These are phyloP conservation scores for Rhizoctonia solani DNA, from an alignment of 1,284 basidiomycete genomes.

Conservation along the genomic window DNA sequence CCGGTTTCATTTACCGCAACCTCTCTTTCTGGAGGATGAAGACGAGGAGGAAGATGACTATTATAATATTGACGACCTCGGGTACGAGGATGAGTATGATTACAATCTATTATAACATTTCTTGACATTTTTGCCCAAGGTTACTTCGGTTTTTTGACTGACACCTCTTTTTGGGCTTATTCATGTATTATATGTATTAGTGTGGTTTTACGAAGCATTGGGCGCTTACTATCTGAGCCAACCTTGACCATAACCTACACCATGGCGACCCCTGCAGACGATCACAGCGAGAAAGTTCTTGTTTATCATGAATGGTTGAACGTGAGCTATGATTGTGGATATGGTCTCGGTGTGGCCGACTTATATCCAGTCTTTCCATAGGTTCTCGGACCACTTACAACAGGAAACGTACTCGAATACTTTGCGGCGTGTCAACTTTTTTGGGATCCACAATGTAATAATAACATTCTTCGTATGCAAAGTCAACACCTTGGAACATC, in stretches of 20 bases:
- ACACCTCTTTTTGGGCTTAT: background rate
- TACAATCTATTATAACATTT: background rate
- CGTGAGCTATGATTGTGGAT: constrained; percentile 9
- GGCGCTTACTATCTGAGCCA: background rate
- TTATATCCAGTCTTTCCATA: background rate
- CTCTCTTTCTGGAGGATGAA: constrained; percentile 5
- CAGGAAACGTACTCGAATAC: constrained; percentile 81
- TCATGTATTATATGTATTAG: background rate
- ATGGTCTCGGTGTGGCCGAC: background rate
- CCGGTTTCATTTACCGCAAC: background rate
- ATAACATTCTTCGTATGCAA: constrained; percentile 87
- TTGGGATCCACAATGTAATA: constrained; percentile 88
- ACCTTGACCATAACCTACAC: background rate
- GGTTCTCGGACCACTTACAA: constrained; percentile 62
- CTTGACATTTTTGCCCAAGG: background rate
- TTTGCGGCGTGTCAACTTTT: constrained; percentile 79
- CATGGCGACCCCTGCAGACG: constrained; percentile 39
- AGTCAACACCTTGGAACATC: constrained; percentile 72
- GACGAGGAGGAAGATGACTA: background rate
- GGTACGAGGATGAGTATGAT: background rate
- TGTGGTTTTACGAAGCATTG: background rate
- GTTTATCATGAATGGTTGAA: constrained; percentile 37
- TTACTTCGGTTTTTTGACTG: background rate
- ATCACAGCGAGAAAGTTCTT: constrained; percentile 35
- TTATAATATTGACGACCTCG: background rate